Percentiles rank a stretch among this genome's conserved stretches.
phyloP scores from a whole-genome alignment of 2,329 filamentous ascomycete genomes.

The Penicillium sp. region DNA sequence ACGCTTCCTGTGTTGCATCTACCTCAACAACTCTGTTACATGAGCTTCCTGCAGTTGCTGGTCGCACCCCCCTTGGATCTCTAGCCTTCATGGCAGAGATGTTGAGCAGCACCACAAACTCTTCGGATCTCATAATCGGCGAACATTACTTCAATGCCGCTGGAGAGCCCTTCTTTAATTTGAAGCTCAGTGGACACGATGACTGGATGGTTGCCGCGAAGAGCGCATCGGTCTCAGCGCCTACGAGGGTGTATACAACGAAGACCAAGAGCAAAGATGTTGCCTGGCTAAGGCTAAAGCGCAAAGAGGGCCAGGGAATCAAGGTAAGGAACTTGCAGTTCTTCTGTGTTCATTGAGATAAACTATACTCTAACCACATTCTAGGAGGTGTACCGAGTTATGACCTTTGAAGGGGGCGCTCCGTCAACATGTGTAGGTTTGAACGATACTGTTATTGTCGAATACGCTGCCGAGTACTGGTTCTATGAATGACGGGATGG shows the following conservation, averaged over 20 bases:
- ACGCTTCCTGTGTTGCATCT: conserved; percentile 41
- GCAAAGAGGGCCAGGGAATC: conserved; percentile 28
- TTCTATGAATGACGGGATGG: conserved; percentile 37
- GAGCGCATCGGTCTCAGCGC: conserved; percentile 29
- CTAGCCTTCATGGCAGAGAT: conserved; percentile 28
- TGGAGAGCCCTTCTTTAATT: conserved; percentile 33
- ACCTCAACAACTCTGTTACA: conserved; percentile 27
- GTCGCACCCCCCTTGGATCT: conserved; percentile 23
- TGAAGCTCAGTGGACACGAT: conserved; percentile 22
- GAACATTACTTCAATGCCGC: conserved; percentile 35
- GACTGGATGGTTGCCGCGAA: conserved; percentile 30
- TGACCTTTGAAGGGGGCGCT: conserved; percentile 37
- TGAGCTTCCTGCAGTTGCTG: conserved; percentile 25
- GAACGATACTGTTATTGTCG: conserved; percentile 30
- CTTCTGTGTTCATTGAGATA: background rate
- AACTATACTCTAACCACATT: conserved; percentile 7
- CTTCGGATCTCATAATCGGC: conserved; percentile 31
- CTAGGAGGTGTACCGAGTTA: conserved; percentile 44
- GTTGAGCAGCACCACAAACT: conserved; percentile 16
- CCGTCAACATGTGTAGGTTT: conserved; percentile 36
- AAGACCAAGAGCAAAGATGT: conserved; percentile 21
- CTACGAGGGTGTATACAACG: conserved; percentile 11
- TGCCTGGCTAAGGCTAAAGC: conserved; percentile 35
- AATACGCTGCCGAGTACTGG: conserved; percentile 46
- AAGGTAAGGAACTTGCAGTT: conserved; percentile 24